These are phyloP conservation scores for Geotrichum ghanense DNA, from an alignment of 805 yeast species.

Conservation along the genomic window DNA sequence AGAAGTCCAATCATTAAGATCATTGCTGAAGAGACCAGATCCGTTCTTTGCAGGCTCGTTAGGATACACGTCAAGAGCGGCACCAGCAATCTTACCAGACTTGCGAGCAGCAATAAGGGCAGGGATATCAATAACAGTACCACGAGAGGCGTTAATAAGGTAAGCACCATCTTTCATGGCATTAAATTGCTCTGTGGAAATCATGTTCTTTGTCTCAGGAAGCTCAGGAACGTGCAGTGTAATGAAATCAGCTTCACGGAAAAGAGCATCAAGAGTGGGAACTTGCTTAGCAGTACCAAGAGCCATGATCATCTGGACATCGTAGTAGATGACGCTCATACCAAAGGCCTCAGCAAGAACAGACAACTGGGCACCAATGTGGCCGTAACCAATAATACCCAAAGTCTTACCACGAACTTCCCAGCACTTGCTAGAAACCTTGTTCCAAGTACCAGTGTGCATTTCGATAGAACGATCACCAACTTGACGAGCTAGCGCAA, in stretches of 20 bases:
- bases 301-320: conserved; percentile 85
- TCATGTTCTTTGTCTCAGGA: conserved; percentile 80
- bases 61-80: conserved; percentile 93
- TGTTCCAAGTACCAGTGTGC: conserved; percentile 97
- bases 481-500: conserved; percentile 87
- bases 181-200: conserved; percentile 82
- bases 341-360: conserved; percentile 97
- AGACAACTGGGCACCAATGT: conserved; percentile 93
- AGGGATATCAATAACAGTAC: conserved; percentile 93
- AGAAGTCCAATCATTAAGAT: conserved; percentile 70
- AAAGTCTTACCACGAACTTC: conserved; percentile 97
- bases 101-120: conserved; percentile 87
- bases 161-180: conserved; percentile 96
- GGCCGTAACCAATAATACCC: conserved; percentile 97
- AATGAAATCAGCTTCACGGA: conserved; percentile 75
- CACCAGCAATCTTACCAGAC: conserved; percentile 91
- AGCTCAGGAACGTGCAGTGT: conserved; percentile 92
- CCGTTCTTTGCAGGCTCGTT: conserved; percentile 97
- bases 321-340: conserved; percentile 91
- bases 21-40: conserved; percentile 58
- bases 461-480: conserved; percentile 94
- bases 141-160: conserved; percentile 92
- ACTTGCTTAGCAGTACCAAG: conserved; percentile 96
- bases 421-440: conserved; percentile 92
- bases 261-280: conserved; percentile 68